These are phyloP conservation scores for Allomyces javanicus DNA, from an alignment of 192 early-diverging fungal species.

Conservation along the genomic window DNA sequence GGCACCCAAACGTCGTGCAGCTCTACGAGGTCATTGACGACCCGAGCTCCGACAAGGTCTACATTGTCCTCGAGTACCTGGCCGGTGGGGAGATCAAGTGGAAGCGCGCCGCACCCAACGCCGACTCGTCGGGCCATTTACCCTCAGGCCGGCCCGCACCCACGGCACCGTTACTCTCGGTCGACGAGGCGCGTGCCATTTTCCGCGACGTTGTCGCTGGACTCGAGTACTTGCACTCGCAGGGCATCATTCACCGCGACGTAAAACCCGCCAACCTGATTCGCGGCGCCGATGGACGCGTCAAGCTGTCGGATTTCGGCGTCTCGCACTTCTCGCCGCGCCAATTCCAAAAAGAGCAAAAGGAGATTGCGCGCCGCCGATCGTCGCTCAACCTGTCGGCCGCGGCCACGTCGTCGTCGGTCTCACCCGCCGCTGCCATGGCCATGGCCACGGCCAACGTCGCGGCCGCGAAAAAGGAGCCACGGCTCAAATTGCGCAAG, in stretches of 20 bases:
- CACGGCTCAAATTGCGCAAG: no score
- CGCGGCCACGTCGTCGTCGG: no score
- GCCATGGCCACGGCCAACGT: background rate
- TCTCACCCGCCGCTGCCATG: no score
- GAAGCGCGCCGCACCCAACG: slow-evolving; percentile 22
- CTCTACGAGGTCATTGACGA: slow-evolving; percentile 91
- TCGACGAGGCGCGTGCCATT: slow-evolving; percentile 48
- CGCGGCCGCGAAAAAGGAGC: no score
- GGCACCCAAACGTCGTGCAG: slow-evolving; percentile 76
- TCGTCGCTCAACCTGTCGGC: background rate
- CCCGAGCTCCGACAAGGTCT: slow-evolving; percentile 72
- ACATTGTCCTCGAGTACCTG: slow-evolving; percentile 82
- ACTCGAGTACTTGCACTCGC: slow-evolving; percentile 83
- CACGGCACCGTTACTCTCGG: slow-evolving; percentile 30
- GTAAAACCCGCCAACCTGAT: slow-evolving; percentile 96
- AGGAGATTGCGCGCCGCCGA: background rate
- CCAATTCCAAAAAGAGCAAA: background rate
- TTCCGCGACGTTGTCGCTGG: slow-evolving; percentile 79
- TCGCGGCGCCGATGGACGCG: slow-evolving; percentile 42
- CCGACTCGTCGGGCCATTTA: background rate
- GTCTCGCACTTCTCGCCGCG: slow-evolving; percentile 52
- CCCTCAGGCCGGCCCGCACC: slow-evolving; percentile 11
- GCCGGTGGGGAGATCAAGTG: slow-evolving; percentile 80
- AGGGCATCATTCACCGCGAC: slow-evolving; percentile 91
- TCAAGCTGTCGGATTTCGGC: slow-evolving; percentile 99